Conservation (phyloP, 1,284 basidiomycete genomes). For the Vanrija humicola region DNA sequence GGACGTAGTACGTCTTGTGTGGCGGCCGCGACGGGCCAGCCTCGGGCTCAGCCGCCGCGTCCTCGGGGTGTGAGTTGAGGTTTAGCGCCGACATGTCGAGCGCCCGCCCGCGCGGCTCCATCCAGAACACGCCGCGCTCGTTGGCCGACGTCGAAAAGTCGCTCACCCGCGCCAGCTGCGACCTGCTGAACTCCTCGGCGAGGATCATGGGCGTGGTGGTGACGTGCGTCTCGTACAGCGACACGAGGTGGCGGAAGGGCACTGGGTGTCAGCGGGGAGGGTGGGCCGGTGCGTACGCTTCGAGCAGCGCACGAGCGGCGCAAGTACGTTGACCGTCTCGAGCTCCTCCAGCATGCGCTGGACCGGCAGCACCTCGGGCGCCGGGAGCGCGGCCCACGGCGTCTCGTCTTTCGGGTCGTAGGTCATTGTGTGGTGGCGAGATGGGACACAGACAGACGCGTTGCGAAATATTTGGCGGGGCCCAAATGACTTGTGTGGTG, state of each 20-base stretch:
- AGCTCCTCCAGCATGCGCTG: constrained; percentile 50
- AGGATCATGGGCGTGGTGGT: constrained; percentile 62
- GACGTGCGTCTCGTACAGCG: constrained; percentile 55
- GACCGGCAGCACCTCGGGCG: constrained; percentile 44
- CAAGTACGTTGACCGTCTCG: constrained; percentile 53
- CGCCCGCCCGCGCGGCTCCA: constrained; percentile 29
- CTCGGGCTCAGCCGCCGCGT: neutral
- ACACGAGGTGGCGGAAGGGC: constrained; percentile 57
- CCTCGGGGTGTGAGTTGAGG: neutral
- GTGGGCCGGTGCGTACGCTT: constrained; percentile 42
- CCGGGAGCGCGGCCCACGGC: constrained; percentile 27
- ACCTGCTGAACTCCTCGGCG: constrained; percentile 56
- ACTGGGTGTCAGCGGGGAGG: constrained; percentile 32
- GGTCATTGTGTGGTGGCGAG: constrained; percentile 2
- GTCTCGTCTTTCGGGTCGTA: constrained; percentile 1
- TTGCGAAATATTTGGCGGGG: too few relatives aligned
- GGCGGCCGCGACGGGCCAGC: neutral
- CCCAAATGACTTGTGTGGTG: too few relatives aligned
- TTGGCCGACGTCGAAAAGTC: constrained; percentile 55
- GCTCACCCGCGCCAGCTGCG: constrained; percentile 53
- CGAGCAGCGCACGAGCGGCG: constrained; percentile 58
- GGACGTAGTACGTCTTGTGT: constrained; percentile 20
- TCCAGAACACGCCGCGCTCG: constrained; percentile 56
- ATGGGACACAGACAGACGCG: too few relatives aligned
- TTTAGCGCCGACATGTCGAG: neutral